A percentile compares a stretch with the other conserved stretches of the same genome.
These are phyloP conservation scores for Aureoboletus auriporus DNA, from an alignment of 768 basidiomycete species.

Conservation along the genomic window DNA sequence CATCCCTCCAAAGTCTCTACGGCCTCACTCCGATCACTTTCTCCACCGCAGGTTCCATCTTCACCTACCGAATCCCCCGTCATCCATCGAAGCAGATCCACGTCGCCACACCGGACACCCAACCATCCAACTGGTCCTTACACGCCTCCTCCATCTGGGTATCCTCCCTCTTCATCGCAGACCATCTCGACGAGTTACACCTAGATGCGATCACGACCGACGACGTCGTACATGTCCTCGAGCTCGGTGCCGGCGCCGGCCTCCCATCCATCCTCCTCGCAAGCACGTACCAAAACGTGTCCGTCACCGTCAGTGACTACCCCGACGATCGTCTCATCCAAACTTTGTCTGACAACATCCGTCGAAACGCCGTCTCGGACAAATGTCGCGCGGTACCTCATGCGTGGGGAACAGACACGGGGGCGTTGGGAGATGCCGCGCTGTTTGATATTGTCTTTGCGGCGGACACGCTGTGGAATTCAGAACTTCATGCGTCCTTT, in stretches of 20 bases:
- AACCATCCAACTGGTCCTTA: conserved; percentile 65
- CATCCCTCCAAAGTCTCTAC: conserved; percentile 60
- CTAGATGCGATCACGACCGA: conserved; percentile 25
- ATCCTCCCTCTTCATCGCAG: conserved; percentile 62
- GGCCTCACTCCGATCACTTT: conserved; percentile 57
- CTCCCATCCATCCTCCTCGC: conserved; percentile 69
- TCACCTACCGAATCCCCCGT: conserved; percentile 38
- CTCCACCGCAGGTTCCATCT: conserved; percentile 50
- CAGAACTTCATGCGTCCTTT: conserved; percentile 52
- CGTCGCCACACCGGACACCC: conserved; percentile 60
- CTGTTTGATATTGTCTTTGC: conserved; percentile 66
- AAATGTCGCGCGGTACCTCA: conserved; percentile 55
- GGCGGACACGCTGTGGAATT: conserved; percentile 78
- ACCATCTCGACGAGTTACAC: conserved; percentile 51
- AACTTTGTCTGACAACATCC: conserved; percentile 55
- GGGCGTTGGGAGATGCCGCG: conserved; percentile 7
- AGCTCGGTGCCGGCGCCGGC: conserved; percentile 73
- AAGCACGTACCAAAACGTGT: conserved; percentile 36
- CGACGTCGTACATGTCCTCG: conserved; percentile 43
- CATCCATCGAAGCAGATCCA: conserved; percentile 30
- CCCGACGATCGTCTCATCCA: conserved; percentile 60
- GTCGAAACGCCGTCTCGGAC: conserved; percentile 41
- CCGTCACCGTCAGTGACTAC: conserved; percentile 64
- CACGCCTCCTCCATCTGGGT: conserved; percentile 79
- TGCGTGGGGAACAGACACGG: conserved; percentile 59